Evolutionary conservation across 2,329 filamentous ascomycete species (phyloP).

Genomic region (Colletotrichum chrysophilum): DNA sequence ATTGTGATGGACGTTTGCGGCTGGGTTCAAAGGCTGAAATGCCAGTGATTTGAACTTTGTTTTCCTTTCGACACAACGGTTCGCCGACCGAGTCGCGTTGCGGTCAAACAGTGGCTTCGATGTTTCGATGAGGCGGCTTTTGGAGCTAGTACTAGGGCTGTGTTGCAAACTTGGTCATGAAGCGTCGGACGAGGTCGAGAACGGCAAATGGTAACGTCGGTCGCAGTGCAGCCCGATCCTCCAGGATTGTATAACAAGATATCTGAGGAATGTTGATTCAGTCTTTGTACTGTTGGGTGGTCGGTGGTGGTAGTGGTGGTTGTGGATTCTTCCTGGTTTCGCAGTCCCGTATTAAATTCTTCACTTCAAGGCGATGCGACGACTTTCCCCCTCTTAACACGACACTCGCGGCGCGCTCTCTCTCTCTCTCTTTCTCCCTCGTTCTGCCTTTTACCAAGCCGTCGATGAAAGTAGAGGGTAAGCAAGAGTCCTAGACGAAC

Average conservation of each 20-base stretch:
- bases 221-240: background rate
- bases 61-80: background rate
- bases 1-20: constrained; percentile 41
- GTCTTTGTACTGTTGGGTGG: background rate
- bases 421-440: background rate
- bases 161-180: background rate
- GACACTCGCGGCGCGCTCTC: background rate
- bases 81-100: background rate
- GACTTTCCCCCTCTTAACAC: background rate
- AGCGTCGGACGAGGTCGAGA: background rate
- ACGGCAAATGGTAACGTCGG: background rate
- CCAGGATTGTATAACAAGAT: background rate
- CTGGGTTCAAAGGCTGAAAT: background rate
- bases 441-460: background rate
- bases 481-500: background rate
- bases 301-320: background rate
- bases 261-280: background rate
- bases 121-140: background rate
- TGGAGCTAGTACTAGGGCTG: background rate
- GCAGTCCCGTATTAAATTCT: background rate
- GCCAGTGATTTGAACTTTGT: background rate
- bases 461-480: background rate
- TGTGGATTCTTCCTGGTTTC: constrained; percentile 4
- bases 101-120: background rate
- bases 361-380: background rate